Base-by-base conservation (phyloP, 805 yeast genomes). In the Lipomyces orientalis region DNA sequence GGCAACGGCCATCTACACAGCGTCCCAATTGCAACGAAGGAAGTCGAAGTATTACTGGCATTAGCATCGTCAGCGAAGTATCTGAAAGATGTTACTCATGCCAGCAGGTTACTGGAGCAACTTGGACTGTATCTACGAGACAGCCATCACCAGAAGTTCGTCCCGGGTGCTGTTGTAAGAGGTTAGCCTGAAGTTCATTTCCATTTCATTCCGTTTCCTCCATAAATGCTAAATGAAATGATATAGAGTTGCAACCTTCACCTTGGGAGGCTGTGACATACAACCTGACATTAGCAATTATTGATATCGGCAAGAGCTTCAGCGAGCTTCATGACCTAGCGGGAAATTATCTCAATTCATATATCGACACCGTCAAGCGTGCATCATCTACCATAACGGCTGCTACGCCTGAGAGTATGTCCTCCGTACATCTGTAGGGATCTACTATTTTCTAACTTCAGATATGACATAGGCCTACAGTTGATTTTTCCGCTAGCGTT, bases 21-120 rank as follows among this genome's bases (percentile, higher is more conserved):
- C 6, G 34, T 64, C 14, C 65, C 65, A 5, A 66, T 66, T 60
- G 61, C 54, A 63, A 55, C 65, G 67, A 73, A 73, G 8, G 85
- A 84, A 74, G 81, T 81, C 65, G 90, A 88, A 69, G 82, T 84
- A 4, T 78, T 88, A 66, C 71, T 84, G 57, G 90, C 91, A 0
- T 76, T 89, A 34, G 85, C 89, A 67, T 79, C 80, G 34, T 78
- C 86, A 14, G 80, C 86, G 6, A 69, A 74, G 2, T 70, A 71
- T 43, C 73, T 82, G 64, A 75, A 75, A 64, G 80, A 78, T 63
- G 75, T 75, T 31, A 73, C 70, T 5, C 85, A 84, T 55, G 88
- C 85, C 4, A 73, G 77, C 14, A 66, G 77, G 9, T 74, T 87
- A 43, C 73, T 84, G n/a, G 76, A 78, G 6, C 83, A 85, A 66